Evolutionary conservation across 345 rosid species (phyloP), one percentile per base, ranked within the genome.

Genomic region (Ceriops tagal): DNA sequence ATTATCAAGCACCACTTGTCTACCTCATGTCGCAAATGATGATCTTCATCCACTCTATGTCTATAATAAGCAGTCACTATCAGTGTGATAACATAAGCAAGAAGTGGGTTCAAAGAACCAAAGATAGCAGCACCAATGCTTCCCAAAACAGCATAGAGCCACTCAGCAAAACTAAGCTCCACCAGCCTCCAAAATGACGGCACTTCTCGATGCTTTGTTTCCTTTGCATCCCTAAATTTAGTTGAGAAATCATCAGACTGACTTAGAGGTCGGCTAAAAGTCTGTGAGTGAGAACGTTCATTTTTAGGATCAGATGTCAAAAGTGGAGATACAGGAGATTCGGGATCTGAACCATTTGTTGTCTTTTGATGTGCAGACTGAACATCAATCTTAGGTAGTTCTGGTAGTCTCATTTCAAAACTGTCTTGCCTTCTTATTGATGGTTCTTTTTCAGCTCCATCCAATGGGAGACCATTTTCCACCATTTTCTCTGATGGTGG

Each of bases 81-180:
- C 79, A 96, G 67, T 1, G 98, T 84, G 71, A 92, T 92, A 70
- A 90, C 93, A 64, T 92, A 96, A 72, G 99, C 99, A 75, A 96
- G 89, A 57, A 96, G 93, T 53, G 99, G 99, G 76, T 96, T 96
- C 70, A 96, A 90, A 61, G 99, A 96, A 62, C 99, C 99, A 79
- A 96, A 96, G 65, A 96, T 85, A 52, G 98, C 97, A 65, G 99
- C 99, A 81, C 99, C 99, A 75, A 88, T 81, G 81, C 99, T 86
- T 81, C 99, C 99, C 73, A 96, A 75, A 71, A 89, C 93, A 74
- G 98, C 99, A 81, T 92, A 96, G 32, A 96, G 92, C 98, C 97
- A 96, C 80, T 96, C 99, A 5, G 97, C 91, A 77, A 92, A 79
- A 81, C 99, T 92, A 79, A 95, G 98, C 80, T 92, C 85, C 64